phyloP scores from a whole-genome alignment of 2,329 filamentous ascomycete species.

The Aspergillus jensenii region DNA sequence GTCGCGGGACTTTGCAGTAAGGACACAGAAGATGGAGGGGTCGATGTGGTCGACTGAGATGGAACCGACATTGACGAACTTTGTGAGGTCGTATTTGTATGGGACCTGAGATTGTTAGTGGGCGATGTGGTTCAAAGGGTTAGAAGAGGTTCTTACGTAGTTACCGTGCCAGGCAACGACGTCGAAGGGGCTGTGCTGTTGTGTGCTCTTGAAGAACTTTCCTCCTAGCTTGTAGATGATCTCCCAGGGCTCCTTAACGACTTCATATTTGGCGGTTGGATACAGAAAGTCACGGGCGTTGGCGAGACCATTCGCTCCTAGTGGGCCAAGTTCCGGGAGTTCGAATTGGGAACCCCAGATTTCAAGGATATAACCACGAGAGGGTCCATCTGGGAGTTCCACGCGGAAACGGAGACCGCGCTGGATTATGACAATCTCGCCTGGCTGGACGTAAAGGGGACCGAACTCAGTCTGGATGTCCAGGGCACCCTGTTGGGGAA shows the following conservation, averaged over 20 bases:
- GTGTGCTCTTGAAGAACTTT: slow-evolving; percentile 59
- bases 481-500: slow-evolving; percentile 64
- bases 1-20: slow-evolving; percentile 41
- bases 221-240: slow-evolving; percentile 64
- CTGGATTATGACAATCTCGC: slow-evolving; percentile 67
- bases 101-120: slow-evolving; percentile 26
- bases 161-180: slow-evolving; percentile 73
- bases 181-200: slow-evolving; percentile 68
- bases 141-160: slow-evolving; percentile 41
- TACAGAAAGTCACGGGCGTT: slow-evolving; percentile 65
- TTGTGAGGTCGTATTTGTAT: slow-evolving; percentile 44
- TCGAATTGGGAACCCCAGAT: slow-evolving; percentile 65
- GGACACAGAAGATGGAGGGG: slow-evolving; percentile 42
- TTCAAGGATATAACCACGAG: slow-evolving; percentile 67
- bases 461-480: slow-evolving; percentile 70
- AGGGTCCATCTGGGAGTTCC: slow-evolving; percentile 59
- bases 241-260: slow-evolving; percentile 57
- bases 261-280: slow-evolving; percentile 59
- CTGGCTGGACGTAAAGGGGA: slow-evolving; percentile 62
- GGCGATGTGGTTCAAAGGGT: background rate
- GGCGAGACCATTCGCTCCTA: slow-evolving; percentile 66
- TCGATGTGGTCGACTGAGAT: slow-evolving; percentile 43
- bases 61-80: slow-evolving; percentile 41
- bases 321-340: slow-evolving; percentile 65
- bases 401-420: slow-evolving; percentile 65